Conservation (phyloP, 1,284 basidiomycete genomes). For the Thecaphora thlaspeos region DNA sequence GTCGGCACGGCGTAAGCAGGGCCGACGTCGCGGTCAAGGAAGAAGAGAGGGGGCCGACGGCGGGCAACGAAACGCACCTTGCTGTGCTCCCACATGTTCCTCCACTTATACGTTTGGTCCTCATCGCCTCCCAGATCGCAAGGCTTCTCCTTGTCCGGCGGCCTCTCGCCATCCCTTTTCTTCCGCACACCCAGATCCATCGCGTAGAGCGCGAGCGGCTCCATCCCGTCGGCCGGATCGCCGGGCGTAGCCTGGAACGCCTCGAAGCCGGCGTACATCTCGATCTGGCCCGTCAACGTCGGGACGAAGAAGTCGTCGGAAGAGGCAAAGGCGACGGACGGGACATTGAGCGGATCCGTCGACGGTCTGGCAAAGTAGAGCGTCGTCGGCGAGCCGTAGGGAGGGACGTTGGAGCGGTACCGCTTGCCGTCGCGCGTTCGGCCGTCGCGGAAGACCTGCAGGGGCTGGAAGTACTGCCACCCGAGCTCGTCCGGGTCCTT, state of each 20-base stretch:
- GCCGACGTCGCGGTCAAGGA: background rate
- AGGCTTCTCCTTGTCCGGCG: conserved; percentile 21
- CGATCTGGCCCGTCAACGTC: conserved; percentile 24
- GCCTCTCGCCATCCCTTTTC: conserved; percentile 13
- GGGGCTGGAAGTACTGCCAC: conserved; percentile 48
- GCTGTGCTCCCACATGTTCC: conserved; percentile 41
- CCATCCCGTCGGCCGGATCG: conserved; percentile 44
- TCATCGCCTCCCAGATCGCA: conserved; percentile 30
- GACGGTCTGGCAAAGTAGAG: conserved; percentile 38
- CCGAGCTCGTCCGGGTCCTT: conserved; percentile 26
- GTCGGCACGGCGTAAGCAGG: background rate
- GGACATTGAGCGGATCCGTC: conserved; percentile 20
- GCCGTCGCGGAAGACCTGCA: conserved; percentile 31
- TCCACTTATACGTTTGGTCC: conserved; percentile 13
- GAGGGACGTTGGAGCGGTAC: conserved; percentile 25
- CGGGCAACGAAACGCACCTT: conserved; percentile 30
- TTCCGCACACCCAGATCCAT: conserved; percentile 37
- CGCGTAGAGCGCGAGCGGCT: conserved; percentile 38
- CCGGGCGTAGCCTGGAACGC: conserved; percentile 43
- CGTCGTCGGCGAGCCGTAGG: conserved; percentile 36
- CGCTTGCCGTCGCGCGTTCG: conserved; percentile 7
- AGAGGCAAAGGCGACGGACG: conserved; percentile 32
- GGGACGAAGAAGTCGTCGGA: conserved; percentile 38
- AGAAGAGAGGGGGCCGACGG: too few relatives aligned
- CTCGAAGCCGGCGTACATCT: conserved; percentile 41